These are phyloP conservation scores for Colletotrichum lupini DNA, from an alignment of 2,329 filamentous ascomycete species.

Conservation along the genomic window DNA sequence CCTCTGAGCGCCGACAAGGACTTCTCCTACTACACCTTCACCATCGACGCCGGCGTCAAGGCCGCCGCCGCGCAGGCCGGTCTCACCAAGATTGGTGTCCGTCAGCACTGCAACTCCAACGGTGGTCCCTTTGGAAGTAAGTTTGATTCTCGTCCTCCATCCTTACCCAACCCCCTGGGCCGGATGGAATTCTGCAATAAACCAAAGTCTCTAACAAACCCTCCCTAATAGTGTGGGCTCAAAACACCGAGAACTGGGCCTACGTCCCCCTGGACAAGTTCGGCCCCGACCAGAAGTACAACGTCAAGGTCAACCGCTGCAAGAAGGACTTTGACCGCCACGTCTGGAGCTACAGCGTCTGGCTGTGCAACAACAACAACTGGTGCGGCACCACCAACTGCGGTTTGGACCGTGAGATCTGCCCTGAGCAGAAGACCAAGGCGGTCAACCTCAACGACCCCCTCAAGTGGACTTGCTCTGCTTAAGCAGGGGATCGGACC, in stretches of 20 bases:
- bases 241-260: conserved; percentile 2
- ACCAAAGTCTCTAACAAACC: neutral
- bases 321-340: conserved; percentile 9
- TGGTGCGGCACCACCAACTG: neutral
- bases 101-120: neutral
- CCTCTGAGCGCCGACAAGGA: neutral
- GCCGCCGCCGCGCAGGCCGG: neutral
- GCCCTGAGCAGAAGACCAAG: neutral
- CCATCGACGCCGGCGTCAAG: neutral
- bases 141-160: neutral
- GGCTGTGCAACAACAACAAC: conserved; percentile 9
- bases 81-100: neutral
- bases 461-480: neutral
- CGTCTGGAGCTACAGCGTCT: conserved; percentile 12
- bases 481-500: neutral
- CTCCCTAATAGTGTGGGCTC: neutral
- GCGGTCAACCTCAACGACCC: neutral
- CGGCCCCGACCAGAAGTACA: neutral
- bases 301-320: conserved; percentile 14
- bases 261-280: neutral
- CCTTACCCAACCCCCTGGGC: too few species aligned
- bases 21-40: conserved; percentile 17
- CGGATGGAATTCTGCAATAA: too few species aligned
- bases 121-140: neutral
- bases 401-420: neutral